A percentile compares a stretch with the other conserved stretches of the same genome.
phyloP scores from a whole-genome alignment of 2,329 filamentous ascomycete species.

The Lecanosticta acicola region DNA sequence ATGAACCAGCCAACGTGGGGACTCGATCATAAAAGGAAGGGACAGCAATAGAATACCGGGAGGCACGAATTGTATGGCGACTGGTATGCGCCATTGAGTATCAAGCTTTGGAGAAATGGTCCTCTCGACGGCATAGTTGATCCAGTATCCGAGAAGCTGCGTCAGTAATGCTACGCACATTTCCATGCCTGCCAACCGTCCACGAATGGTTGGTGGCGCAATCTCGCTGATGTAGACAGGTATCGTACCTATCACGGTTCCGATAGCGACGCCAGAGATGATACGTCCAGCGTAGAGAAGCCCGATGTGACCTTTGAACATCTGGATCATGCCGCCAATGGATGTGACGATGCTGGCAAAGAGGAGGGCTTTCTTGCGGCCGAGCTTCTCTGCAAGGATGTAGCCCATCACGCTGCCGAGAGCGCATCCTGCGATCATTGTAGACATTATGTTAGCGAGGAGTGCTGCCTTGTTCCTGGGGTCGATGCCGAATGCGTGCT shows the following conservation, averaged over 20 bases:
- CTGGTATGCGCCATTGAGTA: background rate
- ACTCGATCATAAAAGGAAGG: background rate
- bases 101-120: background rate
- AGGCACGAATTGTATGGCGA: background rate
- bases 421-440: background rate
- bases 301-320: constrained; percentile 57
- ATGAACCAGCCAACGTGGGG: background rate
- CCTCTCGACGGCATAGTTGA: background rate
- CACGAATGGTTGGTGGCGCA: constrained; percentile 54
- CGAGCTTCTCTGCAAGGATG: constrained; percentile 30
- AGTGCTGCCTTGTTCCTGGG: background rate
- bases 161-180: background rate
- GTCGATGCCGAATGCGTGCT: background rate
- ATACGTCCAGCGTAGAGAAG: constrained; percentile 68
- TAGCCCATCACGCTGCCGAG: background rate
- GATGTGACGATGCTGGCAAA: constrained; percentile 39
- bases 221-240: constrained; percentile 65
- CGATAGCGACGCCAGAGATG: constrained; percentile 66
- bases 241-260: constrained; percentile 64
- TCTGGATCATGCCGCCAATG: constrained; percentile 58
- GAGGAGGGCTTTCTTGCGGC: constrained; percentile 50
- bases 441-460: background rate
- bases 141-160: background rate
- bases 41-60: background rate
- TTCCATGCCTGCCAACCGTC: constrained; percentile 44